Percentiles rank a stretch among this genome's conserved stretches.
phyloP scores from a whole-genome alignment of 257 asterid species.

The Orobanche coerulescens region DNA sequence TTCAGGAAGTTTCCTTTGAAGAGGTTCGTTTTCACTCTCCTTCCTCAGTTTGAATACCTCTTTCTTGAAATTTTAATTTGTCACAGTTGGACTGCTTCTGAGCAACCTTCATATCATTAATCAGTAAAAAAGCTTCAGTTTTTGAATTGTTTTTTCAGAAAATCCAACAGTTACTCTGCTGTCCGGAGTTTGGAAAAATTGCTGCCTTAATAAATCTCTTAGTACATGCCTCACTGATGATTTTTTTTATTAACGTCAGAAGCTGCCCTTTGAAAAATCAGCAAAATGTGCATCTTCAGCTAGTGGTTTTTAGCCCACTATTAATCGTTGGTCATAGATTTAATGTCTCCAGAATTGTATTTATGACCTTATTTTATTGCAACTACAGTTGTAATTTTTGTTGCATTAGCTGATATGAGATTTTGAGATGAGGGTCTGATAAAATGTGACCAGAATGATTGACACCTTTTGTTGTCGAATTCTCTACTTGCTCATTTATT shows the following conservation, averaged over 20 bases:
- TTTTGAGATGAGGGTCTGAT: not conserved
- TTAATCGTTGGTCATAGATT: no score
- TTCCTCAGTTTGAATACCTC: not conserved
- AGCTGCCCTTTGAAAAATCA: not conserved
- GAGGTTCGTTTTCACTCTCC: slow-evolving; percentile 24
- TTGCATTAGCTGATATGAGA: not conserved
- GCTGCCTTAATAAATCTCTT: not conserved
- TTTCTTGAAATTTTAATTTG: not conserved
- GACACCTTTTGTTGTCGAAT: not conserved
- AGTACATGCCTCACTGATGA: not conserved
- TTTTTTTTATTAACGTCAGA: not conserved
- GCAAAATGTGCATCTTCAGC: not conserved
- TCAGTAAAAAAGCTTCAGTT: no score
- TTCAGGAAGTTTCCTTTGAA: slow-evolving; percentile 21
- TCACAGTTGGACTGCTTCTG: not conserved
- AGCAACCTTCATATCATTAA: no score
- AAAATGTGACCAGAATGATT: not conserved
- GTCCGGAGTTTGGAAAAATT: not conserved
- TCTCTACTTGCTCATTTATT: not conserved
- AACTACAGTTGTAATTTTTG: not conserved
- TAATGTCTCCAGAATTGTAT: not conserved
- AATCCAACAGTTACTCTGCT: not conserved
- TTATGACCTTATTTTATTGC: not conserved
- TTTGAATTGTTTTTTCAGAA: no score
- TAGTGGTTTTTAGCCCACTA: not conserved